Percentiles rank a stretch among this genome's conserved stretches.
Conservation (phyloP, 2,329 filamentous ascomycete species). For the Xylaria sp. region DNA sequence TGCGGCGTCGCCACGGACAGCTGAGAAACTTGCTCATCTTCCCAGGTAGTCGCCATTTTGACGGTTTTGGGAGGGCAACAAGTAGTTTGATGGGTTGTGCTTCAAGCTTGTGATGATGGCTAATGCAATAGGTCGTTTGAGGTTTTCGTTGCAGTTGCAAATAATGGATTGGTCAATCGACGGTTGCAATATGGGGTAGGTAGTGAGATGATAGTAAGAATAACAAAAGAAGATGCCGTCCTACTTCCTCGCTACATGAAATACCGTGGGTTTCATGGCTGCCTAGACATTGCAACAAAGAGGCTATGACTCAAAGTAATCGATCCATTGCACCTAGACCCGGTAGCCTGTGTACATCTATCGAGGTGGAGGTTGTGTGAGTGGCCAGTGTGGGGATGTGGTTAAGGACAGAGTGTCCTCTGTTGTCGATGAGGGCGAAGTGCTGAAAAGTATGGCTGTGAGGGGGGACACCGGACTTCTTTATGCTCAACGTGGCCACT, state of each 20-base stretch:
- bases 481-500: conserved; percentile 35
- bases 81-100: no score
- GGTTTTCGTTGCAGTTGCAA: neutral
- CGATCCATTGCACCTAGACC: neutral
- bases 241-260: conserved; percentile 48
- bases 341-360: no score
- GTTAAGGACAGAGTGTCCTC: conserved; percentile 36
- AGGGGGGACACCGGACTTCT: conserved; percentile 16
- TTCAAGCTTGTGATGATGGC: no score
- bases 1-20: conserved; percentile 45
- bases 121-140: no score
- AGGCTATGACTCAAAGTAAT: conserved; percentile 24
- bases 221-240: conserved; percentile 37
- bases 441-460: neutral
- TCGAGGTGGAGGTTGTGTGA: neutral
- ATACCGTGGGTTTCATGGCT: conserved; percentile 33
- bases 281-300: conserved; percentile 21
- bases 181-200: no score
- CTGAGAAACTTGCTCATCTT: conserved; percentile 40
- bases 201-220: conserved; percentile 11
- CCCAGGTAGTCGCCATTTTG: conserved; percentile 51
- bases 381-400: neutral
- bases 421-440: neutral
- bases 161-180: neutral
- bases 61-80: no score